Base-by-base conservation (phyloP, 1,284 basidiomycete genomes). In the Ustilago xerochloae region DNA sequence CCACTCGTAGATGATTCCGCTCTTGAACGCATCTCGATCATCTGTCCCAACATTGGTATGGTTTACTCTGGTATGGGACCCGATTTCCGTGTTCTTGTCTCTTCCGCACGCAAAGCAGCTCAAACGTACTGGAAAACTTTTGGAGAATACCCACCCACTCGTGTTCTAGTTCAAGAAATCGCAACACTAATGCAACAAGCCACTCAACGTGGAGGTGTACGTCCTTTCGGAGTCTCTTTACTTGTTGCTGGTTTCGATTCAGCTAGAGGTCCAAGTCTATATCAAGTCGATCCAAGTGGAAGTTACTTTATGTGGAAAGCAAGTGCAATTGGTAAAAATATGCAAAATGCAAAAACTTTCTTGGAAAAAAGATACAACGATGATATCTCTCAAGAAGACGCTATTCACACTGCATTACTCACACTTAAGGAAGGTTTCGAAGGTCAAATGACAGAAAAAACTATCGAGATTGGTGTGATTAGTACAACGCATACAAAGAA, bases 101-200 rank as follows among this genome's bases (percentile, higher is more conserved):
- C 93, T 48, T 93, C 92, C 83, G 97, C 97, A 24, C 90, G 97
- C 62, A 99, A 99, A 88, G 94, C 93, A 79, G 97, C 97, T 10
- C 97, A 99, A 86, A 91, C 94, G 20, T 99, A 99, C 86, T 99
- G 95, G 96, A 99, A 98, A 67, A 92, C 97, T 61, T 96, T 98
- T 84, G 94, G 94, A 56, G 97, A 99, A 86, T 99, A 99, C 85
- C 97, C 97, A n/a, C 93, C 94, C 47, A 97, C 95, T 56, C 91
- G 94, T 84, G 91, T 98, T 53, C 88, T 99, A 70, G 97, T 96
- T 10, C 94, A 97, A 85, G 97, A 98, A 85, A 91, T 99, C 61
- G 97, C 97, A 18, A 96, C 91, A 20, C 91, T 98, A 60, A 97
- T 99, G 94, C 97, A 99, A 86, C 90, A 98, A 85, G 97, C 97